Percentiles rank a stretch among this genome's conserved stretches.
Evolutionary conservation across 108 stramenopile genomes (phyloP).

Genomic region (Poteriospumella lacustris): DNA sequence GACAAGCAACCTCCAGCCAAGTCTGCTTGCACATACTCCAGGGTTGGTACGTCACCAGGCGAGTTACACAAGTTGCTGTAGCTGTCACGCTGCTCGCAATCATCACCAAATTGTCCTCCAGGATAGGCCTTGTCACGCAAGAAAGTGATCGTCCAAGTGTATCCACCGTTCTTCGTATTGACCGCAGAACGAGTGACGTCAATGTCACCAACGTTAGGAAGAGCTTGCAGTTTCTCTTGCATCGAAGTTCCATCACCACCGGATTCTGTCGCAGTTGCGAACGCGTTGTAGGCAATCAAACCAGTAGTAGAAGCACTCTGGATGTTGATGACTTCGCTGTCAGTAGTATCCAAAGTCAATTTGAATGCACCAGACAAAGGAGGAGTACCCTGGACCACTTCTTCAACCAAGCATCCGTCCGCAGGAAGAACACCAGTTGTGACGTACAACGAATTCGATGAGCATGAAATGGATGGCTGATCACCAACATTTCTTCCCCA

Average conservation of each 20-base stretch:
- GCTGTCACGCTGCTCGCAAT: slow-evolving; percentile 63
- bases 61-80: slow-evolving; percentile 57
- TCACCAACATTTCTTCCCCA: slow-evolving; percentile 80
- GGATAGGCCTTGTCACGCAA: slow-evolving; percentile 51
- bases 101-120: slow-evolving; percentile 44
- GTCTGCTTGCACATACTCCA: background rate
- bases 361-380: slow-evolving; percentile 69
- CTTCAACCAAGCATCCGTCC: slow-evolving; percentile 59
- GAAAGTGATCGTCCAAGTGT: slow-evolving; percentile 67
- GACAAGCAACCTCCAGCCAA: background rate
- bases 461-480: slow-evolving; percentile 57
- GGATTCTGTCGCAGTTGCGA: slow-evolving; percentile 49
- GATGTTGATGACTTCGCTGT: slow-evolving; percentile 53
- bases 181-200: slow-evolving; percentile 60
- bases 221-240: slow-evolving; percentile 69
- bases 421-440: slow-evolving; percentile 59
- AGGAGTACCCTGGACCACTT: slow-evolving; percentile 58
- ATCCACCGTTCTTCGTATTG: slow-evolving; percentile 67
- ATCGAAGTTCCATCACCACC: slow-evolving; percentile 67
- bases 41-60: slow-evolving; percentile 68
- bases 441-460: slow-evolving; percentile 53
- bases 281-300: slow-evolving; percentile 69
- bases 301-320: slow-evolving; percentile 52
- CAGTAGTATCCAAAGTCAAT: slow-evolving; percentile 61
- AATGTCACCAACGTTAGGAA: slow-evolving; percentile 72